Evolutionary conservation across 352 stramenopile genomes (phyloP), one percentile per base, ranked within the genome.

Genomic region (Pythium dissimile): DNA sequence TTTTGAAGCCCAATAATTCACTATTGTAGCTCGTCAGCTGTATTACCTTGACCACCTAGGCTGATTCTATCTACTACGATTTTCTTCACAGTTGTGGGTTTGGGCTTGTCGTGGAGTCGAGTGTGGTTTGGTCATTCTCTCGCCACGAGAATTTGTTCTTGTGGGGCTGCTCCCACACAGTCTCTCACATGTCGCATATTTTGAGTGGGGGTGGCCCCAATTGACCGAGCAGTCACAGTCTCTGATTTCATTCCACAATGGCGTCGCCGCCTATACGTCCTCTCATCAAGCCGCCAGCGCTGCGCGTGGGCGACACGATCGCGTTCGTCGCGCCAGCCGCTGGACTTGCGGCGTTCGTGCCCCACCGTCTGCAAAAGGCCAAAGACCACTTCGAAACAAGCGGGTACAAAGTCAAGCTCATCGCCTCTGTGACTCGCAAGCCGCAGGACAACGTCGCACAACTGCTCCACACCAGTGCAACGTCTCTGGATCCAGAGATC

Each of bases 241-340:
- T 41, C 31, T n/a, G 34, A 41, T 5, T 41, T 41, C 12, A 6
- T n/a, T 4, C 12, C 13, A 20, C 42, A 2, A 48, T 48, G 42
- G 9, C 42, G 1, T 42, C 35, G 15, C 12, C 44, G 2, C 16
- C 12, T 13, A n/a, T 47, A 2, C 34, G n/a, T 23, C 26, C 30
- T 11, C 26, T 54, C 20, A 8, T 44, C 15, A 59, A 69, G 10
- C 49, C 75, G 20, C 52, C 53, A 16, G 66, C 67, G 4, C 66
- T 85, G 9, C 56, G 24, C 6, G 23, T 46, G 11, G 75, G 75
- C 12, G 69, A 75, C 53, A 86, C 69, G 18, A 75, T 86, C 43
- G 71, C 77, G 10, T 73, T 88, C 37, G 67, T 88, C 34, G 71
- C 73, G 28, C 75, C 77, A 20, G 54, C 77, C 10, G 78, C 71